Percentiles rank a stretch among this genome's conserved stretches.
Conservation (phyloP, 1,139 yeast genomes). For the Nadsonia starkeyi-henricii region DNA sequence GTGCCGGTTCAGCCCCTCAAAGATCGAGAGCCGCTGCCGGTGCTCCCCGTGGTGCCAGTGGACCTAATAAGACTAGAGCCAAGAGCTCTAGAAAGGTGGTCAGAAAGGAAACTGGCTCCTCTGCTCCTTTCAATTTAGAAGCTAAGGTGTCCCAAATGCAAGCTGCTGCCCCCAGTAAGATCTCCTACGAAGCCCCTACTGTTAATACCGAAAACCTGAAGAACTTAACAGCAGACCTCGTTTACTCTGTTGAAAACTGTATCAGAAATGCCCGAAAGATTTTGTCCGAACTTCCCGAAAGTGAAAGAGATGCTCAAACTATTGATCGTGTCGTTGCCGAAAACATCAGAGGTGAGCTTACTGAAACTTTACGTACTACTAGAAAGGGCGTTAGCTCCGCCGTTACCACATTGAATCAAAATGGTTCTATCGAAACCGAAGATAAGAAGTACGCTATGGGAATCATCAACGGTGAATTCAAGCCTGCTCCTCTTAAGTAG, state of each 20-base stretch:
- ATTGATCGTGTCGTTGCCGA: not conserved
- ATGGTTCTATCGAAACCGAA: not conserved
- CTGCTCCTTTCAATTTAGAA: not conserved
- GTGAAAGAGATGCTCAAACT: not conserved
- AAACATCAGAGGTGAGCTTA: not conserved
- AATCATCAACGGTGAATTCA: not conserved
- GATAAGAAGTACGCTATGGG: not conserved
- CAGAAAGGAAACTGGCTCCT: not conserved
- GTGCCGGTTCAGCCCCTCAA: not conserved
- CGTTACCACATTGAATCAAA: not conserved
- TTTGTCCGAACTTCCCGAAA: not conserved
- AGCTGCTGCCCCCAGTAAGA: not conserved
- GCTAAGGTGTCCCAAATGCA: not conserved
- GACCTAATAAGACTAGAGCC: not conserved
- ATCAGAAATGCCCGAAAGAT: not conserved
- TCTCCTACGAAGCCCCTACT: not conserved
- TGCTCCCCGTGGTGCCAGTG: not conserved
- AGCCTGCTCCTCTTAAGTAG: not conserved
- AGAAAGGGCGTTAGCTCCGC: not conserved
- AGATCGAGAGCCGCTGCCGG: not conserved
- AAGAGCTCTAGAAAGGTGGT: not conserved
- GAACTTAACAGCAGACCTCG: not conserved
- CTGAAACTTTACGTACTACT: not conserved
- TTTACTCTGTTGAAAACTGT: not conserved
- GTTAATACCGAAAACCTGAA: not conserved